phyloP scores from a whole-genome alignment of 305 asterid species.

The Rubia tinctorum region DNA sequence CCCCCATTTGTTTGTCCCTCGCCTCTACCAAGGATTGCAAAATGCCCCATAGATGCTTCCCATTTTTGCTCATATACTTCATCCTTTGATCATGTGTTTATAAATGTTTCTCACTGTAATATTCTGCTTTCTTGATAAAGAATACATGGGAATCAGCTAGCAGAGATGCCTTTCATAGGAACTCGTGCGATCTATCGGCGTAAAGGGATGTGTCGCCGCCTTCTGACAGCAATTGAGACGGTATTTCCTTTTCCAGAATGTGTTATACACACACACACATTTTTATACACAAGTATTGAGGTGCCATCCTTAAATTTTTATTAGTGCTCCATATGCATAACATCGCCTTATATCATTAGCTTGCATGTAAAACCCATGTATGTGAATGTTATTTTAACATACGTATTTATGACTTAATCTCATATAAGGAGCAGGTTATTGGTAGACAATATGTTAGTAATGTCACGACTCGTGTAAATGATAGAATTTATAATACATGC shows the following conservation, averaged over 20 bases:
- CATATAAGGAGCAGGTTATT: background rate
- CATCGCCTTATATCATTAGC: background rate
- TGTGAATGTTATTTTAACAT: background rate
- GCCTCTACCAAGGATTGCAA: background rate
- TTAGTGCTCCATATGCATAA: background rate
- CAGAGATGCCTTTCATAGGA: constrained; percentile 20
- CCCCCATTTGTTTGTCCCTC: constrained; percentile 6
- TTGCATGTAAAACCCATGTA: background rate
- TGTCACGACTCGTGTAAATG: background rate
- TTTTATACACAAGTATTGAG: background rate
- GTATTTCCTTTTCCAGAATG: background rate
- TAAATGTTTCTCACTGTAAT: background rate
- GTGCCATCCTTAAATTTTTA: background rate
- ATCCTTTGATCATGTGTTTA: background rate
- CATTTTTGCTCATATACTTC: background rate
- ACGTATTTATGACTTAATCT: background rate
- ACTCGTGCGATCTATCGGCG: constrained; percentile 15
- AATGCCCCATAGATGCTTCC: background rate
- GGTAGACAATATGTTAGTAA: background rate
- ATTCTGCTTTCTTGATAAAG: constrained; percentile 1
- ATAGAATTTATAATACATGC: background rate
- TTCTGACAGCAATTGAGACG: constrained; percentile 12
- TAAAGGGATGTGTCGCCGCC: constrained; percentile 14
- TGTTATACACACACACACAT: background rate
- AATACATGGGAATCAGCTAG: constrained; percentile 16